Evolutionary conservation across 164 flowering plant species (phyloP).

Genomic region (Chimonanthus salicifolius): DNA sequence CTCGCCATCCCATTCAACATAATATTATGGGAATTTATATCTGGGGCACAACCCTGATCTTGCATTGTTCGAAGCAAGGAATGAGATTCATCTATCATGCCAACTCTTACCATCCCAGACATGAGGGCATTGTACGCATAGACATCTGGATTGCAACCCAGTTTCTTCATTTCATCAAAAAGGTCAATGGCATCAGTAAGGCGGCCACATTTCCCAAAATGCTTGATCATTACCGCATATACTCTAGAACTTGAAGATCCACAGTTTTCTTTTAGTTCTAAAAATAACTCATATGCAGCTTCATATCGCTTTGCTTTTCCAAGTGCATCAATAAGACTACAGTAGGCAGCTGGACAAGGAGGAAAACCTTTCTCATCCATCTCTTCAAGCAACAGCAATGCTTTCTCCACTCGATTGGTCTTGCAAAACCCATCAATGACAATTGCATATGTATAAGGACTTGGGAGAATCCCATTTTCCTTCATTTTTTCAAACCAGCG

Average conservation of each 20-base stretch:
- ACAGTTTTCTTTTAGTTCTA: constrained; percentile 82
- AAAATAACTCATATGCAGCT: constrained; percentile 87
- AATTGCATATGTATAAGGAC: constrained; percentile 81
- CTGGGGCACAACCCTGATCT: constrained; percentile 71
- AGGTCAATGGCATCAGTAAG: constrained; percentile 71
- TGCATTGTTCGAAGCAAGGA: constrained; percentile 74
- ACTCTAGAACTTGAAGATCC: constrained; percentile 78
- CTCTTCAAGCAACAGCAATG: constrained; percentile 80
- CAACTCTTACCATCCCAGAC: constrained; percentile 89
- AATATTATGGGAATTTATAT: constrained; percentile 81
- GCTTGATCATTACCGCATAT: constrained; percentile 95
- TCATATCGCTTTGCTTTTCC: constrained; percentile 85
- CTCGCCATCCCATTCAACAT: constrained; percentile 78
- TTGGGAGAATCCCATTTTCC: constrained; percentile 55
- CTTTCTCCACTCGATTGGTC: constrained; percentile 80
- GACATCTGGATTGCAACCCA: constrained; percentile 79
- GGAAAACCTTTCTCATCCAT: constrained; percentile 98
- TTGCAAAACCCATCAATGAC: constrained; percentile 94
- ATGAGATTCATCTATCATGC: constrained; percentile 81
- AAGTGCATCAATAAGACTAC: constrained; percentile 80
- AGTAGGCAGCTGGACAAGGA: constrained; percentile 93
- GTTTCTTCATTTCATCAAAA: constrained; percentile 78
- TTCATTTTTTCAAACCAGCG: constrained; percentile 86
- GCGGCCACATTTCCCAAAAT: constrained; percentile 84
- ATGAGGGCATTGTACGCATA: constrained; percentile 90